These are phyloP conservation scores for Spergularia marina DNA, from an alignment of 148 eudicot genomes.

Conservation along the genomic window DNA sequence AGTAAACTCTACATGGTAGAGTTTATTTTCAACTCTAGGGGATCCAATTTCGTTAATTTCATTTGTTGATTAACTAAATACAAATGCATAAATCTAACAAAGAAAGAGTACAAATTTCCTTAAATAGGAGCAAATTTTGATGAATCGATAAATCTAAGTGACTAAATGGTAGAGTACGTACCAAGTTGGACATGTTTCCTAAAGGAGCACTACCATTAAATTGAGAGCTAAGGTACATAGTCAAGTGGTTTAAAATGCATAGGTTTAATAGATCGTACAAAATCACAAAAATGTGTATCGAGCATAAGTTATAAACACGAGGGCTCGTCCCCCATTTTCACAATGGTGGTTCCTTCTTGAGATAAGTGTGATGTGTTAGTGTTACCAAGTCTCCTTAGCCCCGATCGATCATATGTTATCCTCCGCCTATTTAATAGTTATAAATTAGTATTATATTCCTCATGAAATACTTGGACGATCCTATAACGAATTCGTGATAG, in stretches of 20 bases:
- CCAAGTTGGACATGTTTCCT: constrained; percentile 7
- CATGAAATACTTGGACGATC: too few species aligned
- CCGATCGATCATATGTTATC: not conserved
- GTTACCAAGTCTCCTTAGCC: constrained; percentile 16
- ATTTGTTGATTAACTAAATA: too few species aligned
- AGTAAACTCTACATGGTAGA: too few species aligned
- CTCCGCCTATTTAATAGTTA: too few species aligned
- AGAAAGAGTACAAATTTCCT: not conserved
- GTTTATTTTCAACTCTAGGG: too few species aligned
- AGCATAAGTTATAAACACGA: constrained; percentile 30
- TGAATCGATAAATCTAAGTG: too few species aligned
- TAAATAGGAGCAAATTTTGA: not conserved
- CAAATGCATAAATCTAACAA: too few species aligned
- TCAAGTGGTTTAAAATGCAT: constrained; percentile 32
- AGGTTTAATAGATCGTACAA: constrained; percentile 17
- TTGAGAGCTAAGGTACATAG: constrained; percentile 38
- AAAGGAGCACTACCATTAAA: constrained; percentile 32
- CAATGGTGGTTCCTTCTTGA: constrained; percentile 30
- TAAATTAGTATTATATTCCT: too few species aligned
- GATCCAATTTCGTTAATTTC: too few species aligned
- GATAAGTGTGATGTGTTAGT: constrained; percentile 17
- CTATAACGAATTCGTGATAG: too few species aligned
- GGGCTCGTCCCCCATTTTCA: constrained; percentile 20
- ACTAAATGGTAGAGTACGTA: not conserved
- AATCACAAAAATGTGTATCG: not conserved